Evolutionary conservation across 306 rosid genomes (phyloP).

Genomic region (Erythrophleum fordii): DNA sequence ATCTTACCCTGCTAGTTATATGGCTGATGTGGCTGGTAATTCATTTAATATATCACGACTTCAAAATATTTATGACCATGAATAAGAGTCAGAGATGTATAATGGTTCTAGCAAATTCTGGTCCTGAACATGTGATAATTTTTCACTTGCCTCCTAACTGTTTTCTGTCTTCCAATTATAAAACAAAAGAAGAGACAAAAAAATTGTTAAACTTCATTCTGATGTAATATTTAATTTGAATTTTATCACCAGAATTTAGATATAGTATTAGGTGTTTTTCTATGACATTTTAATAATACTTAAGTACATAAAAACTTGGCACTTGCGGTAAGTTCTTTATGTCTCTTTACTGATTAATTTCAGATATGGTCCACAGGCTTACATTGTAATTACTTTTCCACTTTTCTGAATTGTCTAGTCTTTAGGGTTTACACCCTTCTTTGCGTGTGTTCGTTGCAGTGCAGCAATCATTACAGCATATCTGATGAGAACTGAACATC

Average conservation of each 20-base stretch:
- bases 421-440: conserved; percentile 38
- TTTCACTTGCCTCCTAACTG: not conserved
- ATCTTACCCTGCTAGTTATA: not conserved
- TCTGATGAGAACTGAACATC: conserved; percentile 85
- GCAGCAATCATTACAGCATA: conserved; percentile 89
- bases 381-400: not conserved
- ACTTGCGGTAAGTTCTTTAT: not conserved
- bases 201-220: not conserved
- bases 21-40: not conserved
- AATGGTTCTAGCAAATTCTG: not conserved
- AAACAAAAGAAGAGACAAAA: not conserved
- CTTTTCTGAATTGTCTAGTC: conserved; percentile 32
- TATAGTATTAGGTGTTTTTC: not conserved
- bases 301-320: not conserved
- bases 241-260: not conserved
- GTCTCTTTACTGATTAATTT: not conserved
- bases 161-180: not conserved
- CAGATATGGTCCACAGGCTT: not conserved
- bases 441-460: conserved; percentile 67
- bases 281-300: not conserved
- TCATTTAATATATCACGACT: not conserved
- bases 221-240: not conserved
- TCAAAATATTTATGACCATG: not conserved
- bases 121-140: not conserved
- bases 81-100: not conserved